Conservation (phyloP, 2,329 filamentous ascomycete species). For the Phaeosphaeriaceae sp. region DNA sequence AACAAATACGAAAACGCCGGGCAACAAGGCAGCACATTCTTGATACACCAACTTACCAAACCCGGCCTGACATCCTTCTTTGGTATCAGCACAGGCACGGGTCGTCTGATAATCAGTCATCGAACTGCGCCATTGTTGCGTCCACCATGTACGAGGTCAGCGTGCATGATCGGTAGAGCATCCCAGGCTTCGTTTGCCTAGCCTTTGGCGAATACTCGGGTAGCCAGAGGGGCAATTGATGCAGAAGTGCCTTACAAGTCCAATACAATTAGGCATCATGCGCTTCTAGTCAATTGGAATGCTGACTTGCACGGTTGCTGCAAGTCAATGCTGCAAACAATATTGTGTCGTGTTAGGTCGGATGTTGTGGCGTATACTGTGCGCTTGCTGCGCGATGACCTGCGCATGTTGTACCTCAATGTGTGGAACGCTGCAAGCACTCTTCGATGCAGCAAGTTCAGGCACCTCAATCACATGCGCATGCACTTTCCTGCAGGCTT, state of each 20-base stretch:
- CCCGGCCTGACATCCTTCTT: neutral
- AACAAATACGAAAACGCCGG: slow-evolving; percentile 4
- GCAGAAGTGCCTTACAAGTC: neutral
- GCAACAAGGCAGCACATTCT: slow-evolving; percentile 2
- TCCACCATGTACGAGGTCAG: slow-evolving; percentile 4
- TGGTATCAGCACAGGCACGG: neutral
- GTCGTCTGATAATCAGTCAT: slow-evolving; percentile 10
- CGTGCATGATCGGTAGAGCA: slow-evolving; percentile 8
- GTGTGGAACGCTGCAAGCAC: slow-evolving; percentile 28
- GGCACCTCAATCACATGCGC: slow-evolving; percentile 36
- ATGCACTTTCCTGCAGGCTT: slow-evolving; percentile 13
- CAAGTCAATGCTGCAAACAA: neutral
- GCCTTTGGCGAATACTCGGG: neutral
- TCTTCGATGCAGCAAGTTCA: slow-evolving; percentile 28
- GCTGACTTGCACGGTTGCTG: neutral
- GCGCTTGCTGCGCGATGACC: slow-evolving; percentile 1
- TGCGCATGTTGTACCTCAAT: slow-evolving; percentile 17
- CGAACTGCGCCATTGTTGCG: slow-evolving; percentile 3
- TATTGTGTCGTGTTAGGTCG: slow-evolving; percentile 1
- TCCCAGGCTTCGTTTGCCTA: slow-evolving; percentile 4
- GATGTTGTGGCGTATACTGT: slow-evolving; percentile 16
- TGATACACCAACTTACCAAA: neutral
- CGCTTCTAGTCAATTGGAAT: neutral
- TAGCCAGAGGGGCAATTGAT: slow-evolving; percentile 5
- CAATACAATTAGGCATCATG: neutral